Evolutionary conservation across 176 grass and related monocot species (phyloP).

Genomic region (Carex scoparia): DNA sequence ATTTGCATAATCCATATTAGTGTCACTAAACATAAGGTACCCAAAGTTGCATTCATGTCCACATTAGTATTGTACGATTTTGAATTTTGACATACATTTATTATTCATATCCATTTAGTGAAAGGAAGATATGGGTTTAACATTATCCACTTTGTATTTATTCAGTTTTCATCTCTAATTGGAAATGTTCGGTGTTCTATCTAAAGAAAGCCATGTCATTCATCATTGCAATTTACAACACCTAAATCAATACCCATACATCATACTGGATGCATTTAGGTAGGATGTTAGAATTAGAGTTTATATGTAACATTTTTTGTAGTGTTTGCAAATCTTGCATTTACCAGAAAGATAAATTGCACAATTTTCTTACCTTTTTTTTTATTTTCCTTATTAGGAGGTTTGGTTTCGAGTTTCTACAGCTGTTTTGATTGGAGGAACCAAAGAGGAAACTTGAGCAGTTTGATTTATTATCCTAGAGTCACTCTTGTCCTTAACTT

Average conservation of each 20-base stretch:
- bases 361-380: not conserved
- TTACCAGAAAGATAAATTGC: not conserved
- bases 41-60: not conserved
- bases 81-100: not conserved
- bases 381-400: slow-evolving; percentile 1
- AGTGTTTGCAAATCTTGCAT: not conserved
- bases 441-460: not conserved
- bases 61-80: not conserved
- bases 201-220: not conserved
- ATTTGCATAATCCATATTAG: not conserved
- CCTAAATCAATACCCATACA: not conserved
- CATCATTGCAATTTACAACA: not conserved
- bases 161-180: not conserved
- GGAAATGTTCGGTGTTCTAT: not conserved
- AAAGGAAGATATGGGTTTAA: not conserved
- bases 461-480: not conserved
- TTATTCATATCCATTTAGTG: not conserved
- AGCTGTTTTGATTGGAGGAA: not conserved
- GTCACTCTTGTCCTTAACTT: not conserved
- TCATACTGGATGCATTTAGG: not conserved
- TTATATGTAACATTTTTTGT: not conserved
- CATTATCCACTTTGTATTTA: not conserved
- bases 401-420: not conserved
- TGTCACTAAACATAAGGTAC: not conserved
- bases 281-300: not conserved